Evolutionary conservation across 345 rosid species (phyloP).

Genomic region (Ceriops tagal): DNA sequence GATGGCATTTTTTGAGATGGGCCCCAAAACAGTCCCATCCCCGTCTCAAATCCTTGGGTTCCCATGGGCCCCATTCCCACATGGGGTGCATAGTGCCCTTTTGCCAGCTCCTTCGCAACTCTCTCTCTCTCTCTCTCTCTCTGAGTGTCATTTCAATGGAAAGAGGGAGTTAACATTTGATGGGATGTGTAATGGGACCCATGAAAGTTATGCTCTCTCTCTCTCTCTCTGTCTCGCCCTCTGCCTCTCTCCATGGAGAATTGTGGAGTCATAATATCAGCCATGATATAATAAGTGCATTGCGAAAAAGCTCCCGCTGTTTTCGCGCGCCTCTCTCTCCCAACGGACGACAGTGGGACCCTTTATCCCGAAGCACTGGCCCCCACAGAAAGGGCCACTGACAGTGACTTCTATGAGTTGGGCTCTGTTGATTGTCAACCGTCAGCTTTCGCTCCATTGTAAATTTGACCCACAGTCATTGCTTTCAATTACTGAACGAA

Average conservation of each 20-base stretch:
- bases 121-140: too few relatives aligned
- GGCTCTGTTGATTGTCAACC: neutral
- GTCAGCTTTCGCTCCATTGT: neutral
- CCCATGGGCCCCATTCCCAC: constrained; percentile 37
- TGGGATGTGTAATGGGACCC: constrained; percentile 20
- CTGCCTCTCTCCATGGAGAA: too few relatives aligned
- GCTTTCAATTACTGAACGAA: too few relatives aligned
- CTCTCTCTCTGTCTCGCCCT: too few relatives aligned
- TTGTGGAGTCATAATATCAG: too few relatives aligned
- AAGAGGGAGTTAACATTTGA: constrained; percentile 19
- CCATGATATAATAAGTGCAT: constrained; percentile 22
- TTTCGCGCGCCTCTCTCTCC: constrained; percentile 52
- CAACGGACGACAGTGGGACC: constrained; percentile 13
- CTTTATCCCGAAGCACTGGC: neutral
- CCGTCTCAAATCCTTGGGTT: constrained; percentile 21
- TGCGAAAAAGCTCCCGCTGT: constrained; percentile 79
- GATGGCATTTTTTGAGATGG: neutral
- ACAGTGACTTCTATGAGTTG: neutral
- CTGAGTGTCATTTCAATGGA: constrained; percentile 1
- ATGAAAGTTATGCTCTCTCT: neutral
- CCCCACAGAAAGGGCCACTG: constrained; percentile 17
- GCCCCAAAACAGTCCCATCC: constrained; percentile 31
- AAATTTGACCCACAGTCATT: too few relatives aligned
- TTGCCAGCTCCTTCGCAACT: too few relatives aligned
- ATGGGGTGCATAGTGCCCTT: constrained; percentile 29